These are phyloP conservation scores for Geotrichum europaeum DNA, from an alignment of 1,139 yeast genomes.

Conservation along the genomic window DNA sequence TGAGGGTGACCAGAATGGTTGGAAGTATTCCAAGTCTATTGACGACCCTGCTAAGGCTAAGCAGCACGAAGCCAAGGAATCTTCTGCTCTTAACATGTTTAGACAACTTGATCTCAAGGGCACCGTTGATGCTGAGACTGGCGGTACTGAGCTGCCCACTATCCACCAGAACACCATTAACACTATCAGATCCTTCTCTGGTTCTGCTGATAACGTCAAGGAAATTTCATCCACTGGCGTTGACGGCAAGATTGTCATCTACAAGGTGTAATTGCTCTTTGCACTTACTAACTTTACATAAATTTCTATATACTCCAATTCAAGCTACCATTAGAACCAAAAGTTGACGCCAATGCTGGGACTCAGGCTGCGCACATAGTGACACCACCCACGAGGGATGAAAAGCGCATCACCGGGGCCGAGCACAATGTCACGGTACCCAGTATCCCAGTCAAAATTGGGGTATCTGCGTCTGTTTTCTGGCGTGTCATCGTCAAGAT, in stretches of 20 bases:
- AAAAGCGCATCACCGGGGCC: slow-evolving; percentile 28
- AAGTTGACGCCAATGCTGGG: slow-evolving; percentile 26
- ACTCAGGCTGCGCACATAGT: slow-evolving; percentile 24
- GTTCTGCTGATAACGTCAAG: slow-evolving; percentile 40
- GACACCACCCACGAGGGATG: slow-evolving; percentile 31
- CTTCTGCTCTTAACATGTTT: slow-evolving; percentile 90
- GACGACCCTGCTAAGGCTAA: slow-evolving; percentile 53
- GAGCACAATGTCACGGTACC: slow-evolving; percentile 23
- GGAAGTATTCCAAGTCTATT: slow-evolving; percentile 60
- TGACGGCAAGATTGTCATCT: slow-evolving; percentile 86
- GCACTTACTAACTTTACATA: not conserved
- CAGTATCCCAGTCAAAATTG: slow-evolving; percentile 24
- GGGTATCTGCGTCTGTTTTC: slow-evolving; percentile 20
- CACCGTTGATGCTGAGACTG: slow-evolving; percentile 48
- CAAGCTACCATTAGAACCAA: slow-evolving; percentile 22
- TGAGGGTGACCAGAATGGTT: slow-evolving; percentile 60
- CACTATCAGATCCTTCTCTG: slow-evolving; percentile 48
- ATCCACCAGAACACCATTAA: slow-evolving; percentile 90
- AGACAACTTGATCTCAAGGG: slow-evolving; percentile 95
- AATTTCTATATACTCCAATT: not conserved
- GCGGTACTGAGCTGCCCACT: slow-evolving; percentile 55
- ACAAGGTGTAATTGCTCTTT: slow-evolving; percentile 8
- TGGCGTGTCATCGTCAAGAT: slow-evolving; percentile 15
- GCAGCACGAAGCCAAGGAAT: slow-evolving; percentile 53
- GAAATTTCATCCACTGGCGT: slow-evolving; percentile 70